Conservation (phyloP, 2,329 filamentous ascomycete genomes). For the Cercospora sesami region DNA sequence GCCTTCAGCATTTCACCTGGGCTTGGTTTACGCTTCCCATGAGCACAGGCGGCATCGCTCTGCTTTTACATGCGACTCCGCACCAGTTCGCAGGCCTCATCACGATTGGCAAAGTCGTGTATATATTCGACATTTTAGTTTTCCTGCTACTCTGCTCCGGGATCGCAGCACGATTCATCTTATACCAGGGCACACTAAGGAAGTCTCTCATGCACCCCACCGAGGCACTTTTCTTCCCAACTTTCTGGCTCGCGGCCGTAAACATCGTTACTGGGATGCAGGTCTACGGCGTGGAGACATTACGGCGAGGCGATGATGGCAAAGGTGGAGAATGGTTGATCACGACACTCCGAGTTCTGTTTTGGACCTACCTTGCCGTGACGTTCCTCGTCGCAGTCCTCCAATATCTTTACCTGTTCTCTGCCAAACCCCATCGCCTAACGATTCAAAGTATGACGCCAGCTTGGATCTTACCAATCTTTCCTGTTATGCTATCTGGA, state of each 20-base stretch:
- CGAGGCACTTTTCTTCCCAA: constrained; percentile 53
- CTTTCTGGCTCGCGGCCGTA: constrained; percentile 40
- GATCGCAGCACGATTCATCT: constrained; percentile 48
- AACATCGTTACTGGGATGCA: constrained; percentile 65
- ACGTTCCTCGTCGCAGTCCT: constrained; percentile 61
- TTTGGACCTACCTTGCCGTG: constrained; percentile 66
- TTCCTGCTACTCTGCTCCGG: constrained; percentile 41
- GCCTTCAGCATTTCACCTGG: constrained; percentile 20
- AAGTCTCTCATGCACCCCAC: constrained; percentile 51
- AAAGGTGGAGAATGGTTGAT: constrained; percentile 53
- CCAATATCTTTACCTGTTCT: constrained; percentile 46
- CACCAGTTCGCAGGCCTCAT: constrained; percentile 52
- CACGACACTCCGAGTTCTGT: constrained; percentile 61
- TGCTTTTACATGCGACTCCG: constrained; percentile 47
- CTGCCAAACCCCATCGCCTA: constrained; percentile 20
- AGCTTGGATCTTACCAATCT: constrained; percentile 30
- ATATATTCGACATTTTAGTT: constrained; percentile 52
- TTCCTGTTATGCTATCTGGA: constrained; percentile 23
- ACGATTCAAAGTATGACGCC: constrained; percentile 31
- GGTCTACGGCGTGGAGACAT: constrained; percentile 61
- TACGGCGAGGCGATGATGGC: constrained; percentile 23
- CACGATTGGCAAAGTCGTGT: constrained; percentile 54
- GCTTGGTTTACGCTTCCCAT: constrained; percentile 50
- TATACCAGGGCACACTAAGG: constrained; percentile 47
- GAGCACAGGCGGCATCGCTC: constrained; percentile 50